Evolutionary conservation across 2,329 filamentous ascomycete genomes (phyloP).

Genomic region (Arthrocladium fulminans): DNA sequence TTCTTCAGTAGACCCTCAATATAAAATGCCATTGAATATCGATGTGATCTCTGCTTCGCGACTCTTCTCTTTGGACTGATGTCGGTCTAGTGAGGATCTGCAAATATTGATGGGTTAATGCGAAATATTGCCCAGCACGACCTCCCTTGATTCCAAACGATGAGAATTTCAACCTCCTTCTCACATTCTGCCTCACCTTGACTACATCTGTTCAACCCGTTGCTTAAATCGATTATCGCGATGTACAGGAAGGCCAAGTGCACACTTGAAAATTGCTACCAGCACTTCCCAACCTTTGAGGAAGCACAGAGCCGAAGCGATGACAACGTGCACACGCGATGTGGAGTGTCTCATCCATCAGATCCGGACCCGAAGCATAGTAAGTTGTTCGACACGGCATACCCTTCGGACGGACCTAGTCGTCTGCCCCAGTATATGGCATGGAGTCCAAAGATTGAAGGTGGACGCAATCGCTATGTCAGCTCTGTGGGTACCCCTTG

Average conservation of each 20-base stretch:
- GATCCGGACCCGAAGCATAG: conserved; percentile 37
- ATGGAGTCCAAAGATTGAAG: conserved; percentile 46
- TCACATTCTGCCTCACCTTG: neutral
- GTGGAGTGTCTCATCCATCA: conserved; percentile 43
- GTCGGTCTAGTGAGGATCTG: neutral
- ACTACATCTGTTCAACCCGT: neutral
- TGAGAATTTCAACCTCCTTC: too few species aligned
- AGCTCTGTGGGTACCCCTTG: conserved; percentile 33
- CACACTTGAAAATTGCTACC: conserved; percentile 38
- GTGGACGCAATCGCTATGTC: conserved; percentile 46
- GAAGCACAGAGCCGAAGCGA: conserved; percentile 42
- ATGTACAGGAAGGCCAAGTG: conserved; percentile 27
- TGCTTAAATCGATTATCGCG: neutral
- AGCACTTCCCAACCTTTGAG: conserved; percentile 43
- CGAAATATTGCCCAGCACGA: too few species aligned
- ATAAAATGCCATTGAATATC: neutral
- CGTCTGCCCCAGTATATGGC: conserved; percentile 49
- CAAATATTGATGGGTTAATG: too few species aligned
- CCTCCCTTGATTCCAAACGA: too few species aligned
- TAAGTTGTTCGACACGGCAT: conserved; percentile 10
- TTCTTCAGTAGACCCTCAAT: conserved; percentile 9
- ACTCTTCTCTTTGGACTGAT: neutral
- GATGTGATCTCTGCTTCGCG: neutral
- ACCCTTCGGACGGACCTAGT: conserved; percentile 21
- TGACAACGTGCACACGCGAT: conserved; percentile 38